These are phyloP conservation scores for Hippophae gyantsensis DNA, from an alignment of 306 rosid species.

Conservation along the genomic window DNA sequence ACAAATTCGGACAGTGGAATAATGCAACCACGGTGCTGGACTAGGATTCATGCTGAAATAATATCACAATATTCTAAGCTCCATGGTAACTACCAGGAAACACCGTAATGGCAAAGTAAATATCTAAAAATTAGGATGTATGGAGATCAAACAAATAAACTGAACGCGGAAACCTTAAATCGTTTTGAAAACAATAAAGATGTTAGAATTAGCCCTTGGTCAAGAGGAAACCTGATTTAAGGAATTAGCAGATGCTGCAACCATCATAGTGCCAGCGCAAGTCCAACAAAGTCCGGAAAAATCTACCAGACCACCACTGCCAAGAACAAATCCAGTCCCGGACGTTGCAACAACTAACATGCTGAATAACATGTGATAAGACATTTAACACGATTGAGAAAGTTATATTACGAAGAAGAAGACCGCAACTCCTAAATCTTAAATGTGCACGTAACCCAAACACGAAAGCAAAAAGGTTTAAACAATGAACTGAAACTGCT, in stretches of 20 bases:
- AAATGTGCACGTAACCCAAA: no score
- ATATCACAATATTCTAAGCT: no score
- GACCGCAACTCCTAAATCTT: not conserved
- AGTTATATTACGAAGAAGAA: not conserved
- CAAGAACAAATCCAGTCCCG: constrained; percentile 89
- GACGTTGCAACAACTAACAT: constrained; percentile 94
- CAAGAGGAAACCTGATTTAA: constrained; percentile 71
- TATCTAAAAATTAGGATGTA: not conserved
- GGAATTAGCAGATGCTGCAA: constrained; percentile 88
- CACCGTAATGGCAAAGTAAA: no score
- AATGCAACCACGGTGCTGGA: no score
- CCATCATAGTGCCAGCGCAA: constrained; percentile 96
- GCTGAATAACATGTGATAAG: constrained; percentile 30
- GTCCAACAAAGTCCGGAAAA: constrained; percentile 62
- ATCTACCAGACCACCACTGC: constrained; percentile 62
- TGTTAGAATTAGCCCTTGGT: not conserved
- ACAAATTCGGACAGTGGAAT: no score
- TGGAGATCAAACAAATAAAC: not conserved
- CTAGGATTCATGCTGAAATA: no score
- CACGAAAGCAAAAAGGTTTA: no score
- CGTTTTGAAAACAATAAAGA: not conserved
- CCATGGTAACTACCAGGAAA: no score
- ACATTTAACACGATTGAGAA: not conserved
- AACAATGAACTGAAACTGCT: no score
- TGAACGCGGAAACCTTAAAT: not conserved